Conservation (phyloP, 1,284 basidiomycete genomes). For the Sanguinoderma infundibulare region DNA sequence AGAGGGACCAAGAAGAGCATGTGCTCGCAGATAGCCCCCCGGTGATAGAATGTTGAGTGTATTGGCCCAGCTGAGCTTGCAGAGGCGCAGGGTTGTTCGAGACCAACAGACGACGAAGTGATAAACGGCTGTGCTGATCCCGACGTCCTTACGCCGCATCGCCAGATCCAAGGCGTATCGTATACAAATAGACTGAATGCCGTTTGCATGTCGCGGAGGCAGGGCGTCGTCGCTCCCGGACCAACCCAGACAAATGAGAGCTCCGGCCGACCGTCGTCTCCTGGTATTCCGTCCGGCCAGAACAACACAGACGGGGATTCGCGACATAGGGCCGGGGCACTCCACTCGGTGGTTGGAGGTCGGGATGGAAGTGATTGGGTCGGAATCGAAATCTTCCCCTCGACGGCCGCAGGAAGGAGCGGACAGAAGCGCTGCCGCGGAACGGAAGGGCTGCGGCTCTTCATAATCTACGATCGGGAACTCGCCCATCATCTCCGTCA, state of each 20-base stretch:
- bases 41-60: neutral
- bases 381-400: neutral
- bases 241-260: neutral
- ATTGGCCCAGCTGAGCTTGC: neutral
- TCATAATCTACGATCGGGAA: slow-evolving; percentile 11
- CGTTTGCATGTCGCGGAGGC: neutral
- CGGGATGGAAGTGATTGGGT: neutral
- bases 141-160: neutral
- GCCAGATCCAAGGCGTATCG: neutral
- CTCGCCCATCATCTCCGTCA: neutral
- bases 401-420: neutral
- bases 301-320: neutral
- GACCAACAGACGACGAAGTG: neutral
- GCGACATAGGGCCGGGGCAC: neutral
- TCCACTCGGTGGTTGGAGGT: neutral
- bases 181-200: neutral
- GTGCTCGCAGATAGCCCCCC: neutral
- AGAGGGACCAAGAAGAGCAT: neutral
- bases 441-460: slow-evolving; percentile 2
- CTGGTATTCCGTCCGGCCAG: neutral
- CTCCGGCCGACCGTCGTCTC: neutral
- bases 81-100: neutral
- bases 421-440: neutral
- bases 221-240: neutral
- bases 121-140: neutral